phyloP scores from a whole-genome alignment of 73 alveolate genomes.

The Paraurostyla sp. region DNA sequence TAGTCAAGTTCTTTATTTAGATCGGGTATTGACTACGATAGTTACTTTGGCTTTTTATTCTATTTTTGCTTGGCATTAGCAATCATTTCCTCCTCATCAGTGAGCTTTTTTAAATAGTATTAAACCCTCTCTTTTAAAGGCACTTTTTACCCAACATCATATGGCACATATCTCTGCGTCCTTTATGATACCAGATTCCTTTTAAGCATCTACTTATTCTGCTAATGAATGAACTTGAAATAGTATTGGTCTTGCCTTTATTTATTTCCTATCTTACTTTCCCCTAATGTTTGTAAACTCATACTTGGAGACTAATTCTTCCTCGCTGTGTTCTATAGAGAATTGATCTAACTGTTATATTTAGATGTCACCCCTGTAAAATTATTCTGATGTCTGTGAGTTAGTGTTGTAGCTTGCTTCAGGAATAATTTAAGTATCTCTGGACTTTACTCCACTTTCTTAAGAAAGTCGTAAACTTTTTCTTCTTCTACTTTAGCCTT shows the following conservation, averaged over 20 bases:
- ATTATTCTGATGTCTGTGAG: neutral
- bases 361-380: neutral
- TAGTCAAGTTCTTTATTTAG: no score
- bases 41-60: neutral
- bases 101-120: neutral
- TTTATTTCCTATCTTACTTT: neutral
- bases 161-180: conserved; percentile 4
- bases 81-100: neutral
- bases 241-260: neutral
- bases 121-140: neutral
- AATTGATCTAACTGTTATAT: neutral
- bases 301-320: neutral
- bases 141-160: conserved; percentile 1
- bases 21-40: neutral
- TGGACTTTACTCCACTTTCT: neutral
- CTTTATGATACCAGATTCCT: neutral
- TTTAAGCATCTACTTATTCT: neutral
- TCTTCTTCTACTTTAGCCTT: no score
- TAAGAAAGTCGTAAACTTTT: conserved; percentile 22
- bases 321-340: neutral
- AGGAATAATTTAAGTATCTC: neutral
- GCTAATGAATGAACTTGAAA: neutral
- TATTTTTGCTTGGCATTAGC: neutral
- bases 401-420: neutral
- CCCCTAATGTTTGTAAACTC: neutral